Evolutionary conservation across 2,329 filamentous ascomycete species (phyloP).

Genomic region (Monilinia polystroma): DNA sequence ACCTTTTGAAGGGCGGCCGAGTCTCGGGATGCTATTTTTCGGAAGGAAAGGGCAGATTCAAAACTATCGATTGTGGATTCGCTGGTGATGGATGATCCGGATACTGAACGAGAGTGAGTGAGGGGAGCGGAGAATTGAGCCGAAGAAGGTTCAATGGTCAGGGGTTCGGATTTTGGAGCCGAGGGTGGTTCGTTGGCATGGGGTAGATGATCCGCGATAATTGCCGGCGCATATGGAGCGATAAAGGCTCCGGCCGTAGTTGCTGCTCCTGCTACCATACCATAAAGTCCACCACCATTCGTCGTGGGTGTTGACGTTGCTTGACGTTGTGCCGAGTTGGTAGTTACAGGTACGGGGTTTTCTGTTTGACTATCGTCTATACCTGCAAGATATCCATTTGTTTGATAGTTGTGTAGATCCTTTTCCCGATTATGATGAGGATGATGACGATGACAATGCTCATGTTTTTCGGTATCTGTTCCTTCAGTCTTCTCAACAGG

Average conservation of each 20-base stretch:
- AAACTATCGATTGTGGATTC: slow-evolving; percentile 52
- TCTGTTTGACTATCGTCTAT: slow-evolving; percentile 31
- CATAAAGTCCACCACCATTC: slow-evolving; percentile 51
- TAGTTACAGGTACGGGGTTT: no score
- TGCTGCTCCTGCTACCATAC: slow-evolving; percentile 55
- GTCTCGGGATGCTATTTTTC: slow-evolving; percentile 43
- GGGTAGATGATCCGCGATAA: slow-evolving; percentile 39
- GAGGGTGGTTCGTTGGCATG: slow-evolving; percentile 25
- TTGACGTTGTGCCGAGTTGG: slow-evolving; percentile 6
- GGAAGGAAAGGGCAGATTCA: slow-evolving; percentile 45
- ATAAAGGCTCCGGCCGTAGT: slow-evolving; percentile 51
- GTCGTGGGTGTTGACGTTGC: slow-evolving; percentile 13
- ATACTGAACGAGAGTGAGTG: slow-evolving; percentile 27
- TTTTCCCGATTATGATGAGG: slow-evolving; percentile 31
- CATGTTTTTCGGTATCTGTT: slow-evolving; percentile 28
- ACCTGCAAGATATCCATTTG: slow-evolving; percentile 37
- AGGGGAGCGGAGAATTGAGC: slow-evolving; percentile 32
- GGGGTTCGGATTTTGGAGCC: slow-evolving; percentile 37
- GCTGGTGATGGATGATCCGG: slow-evolving; percentile 40
- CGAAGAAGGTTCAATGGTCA: slow-evolving; percentile 27
- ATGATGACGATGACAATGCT: slow-evolving; percentile 27
- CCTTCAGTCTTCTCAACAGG: slow-evolving; percentile 25
- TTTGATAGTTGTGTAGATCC: slow-evolving; percentile 40
- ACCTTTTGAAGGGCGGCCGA: slow-evolving; percentile 40
- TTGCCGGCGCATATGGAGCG: slow-evolving; percentile 39